Percentiles rank a stretch among this genome's conserved stretches.
phyloP scores from a whole-genome alignment of 768 basidiomycete species.

The Heimioporus sp. region DNA sequence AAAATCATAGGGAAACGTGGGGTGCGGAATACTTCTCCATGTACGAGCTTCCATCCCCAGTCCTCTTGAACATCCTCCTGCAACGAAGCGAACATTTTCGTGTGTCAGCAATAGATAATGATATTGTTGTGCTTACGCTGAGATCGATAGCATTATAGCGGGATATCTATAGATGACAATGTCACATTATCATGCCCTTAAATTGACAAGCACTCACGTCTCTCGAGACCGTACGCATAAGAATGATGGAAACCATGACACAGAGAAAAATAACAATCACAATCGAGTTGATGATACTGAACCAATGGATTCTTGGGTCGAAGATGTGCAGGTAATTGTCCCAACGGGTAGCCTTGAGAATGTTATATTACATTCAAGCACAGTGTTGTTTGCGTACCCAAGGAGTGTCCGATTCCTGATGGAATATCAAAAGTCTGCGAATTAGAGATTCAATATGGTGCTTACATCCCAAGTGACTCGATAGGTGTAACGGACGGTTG shows the following conservation, averaged over 20 bases:
- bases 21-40: conserved; percentile 92
- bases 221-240: conserved; percentile 80
- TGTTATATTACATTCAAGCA: conserved; percentile 6
- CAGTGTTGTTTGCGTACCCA: conserved; percentile 50
- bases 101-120: neutral
- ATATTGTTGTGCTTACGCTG: conserved; percentile 50
- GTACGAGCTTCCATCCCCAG: conserved; percentile 97
- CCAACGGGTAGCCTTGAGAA: conserved; percentile 84
- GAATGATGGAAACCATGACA: conserved; percentile 90
- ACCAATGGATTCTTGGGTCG: conserved; percentile 95
- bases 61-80: conserved; percentile 97
- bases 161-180: conserved; percentile 11
- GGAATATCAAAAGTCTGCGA: neutral
- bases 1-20: conserved; percentile 76
- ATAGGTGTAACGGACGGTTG: conserved; percentile 82
- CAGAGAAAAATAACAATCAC: conserved; percentile 91
- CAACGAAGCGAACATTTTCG: neutral
- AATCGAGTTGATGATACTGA: conserved; percentile 89
- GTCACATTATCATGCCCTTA: neutral
- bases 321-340: conserved; percentile 94
- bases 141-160: conserved; percentile 96
- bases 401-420: conserved; percentile 78
- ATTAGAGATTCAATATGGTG: conserved; percentile 1
- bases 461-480: conserved; percentile 83
- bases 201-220: conserved; percentile 53